These are phyloP conservation scores for Thermothielavioides terrestris DNA, from an alignment of 495 filamentous ascomycete genomes.

Conservation along the genomic window DNA sequence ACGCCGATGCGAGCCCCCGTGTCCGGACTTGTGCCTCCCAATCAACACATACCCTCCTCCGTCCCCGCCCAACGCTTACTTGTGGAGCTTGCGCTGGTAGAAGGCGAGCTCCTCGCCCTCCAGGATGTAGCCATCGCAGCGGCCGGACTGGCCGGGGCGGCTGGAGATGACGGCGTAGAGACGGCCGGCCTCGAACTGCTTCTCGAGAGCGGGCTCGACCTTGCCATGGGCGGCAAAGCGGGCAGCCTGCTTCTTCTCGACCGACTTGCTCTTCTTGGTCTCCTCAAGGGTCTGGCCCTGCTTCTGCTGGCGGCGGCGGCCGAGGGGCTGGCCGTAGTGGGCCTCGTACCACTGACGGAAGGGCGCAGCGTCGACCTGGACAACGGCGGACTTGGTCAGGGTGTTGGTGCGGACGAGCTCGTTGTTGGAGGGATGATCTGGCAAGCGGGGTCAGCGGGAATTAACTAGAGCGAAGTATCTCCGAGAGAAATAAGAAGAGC, in stretches of 20 bases:
- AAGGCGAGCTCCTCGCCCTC: slow-evolving; percentile 99
- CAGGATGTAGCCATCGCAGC: slow-evolving; percentile 92
- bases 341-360: slow-evolving; percentile 99
- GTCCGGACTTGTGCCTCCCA: slow-evolving; percentile 8
- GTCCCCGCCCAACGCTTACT: slow-evolving; percentile 49
- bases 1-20: slow-evolving; percentile 22
- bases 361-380: slow-evolving; percentile 96
- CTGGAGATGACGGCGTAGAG: slow-evolving; percentile 85
- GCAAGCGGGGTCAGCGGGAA: background rate
- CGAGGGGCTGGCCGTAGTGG: slow-evolving; percentile 87
- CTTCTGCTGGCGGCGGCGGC: slow-evolving; percentile 84
- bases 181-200: slow-evolving; percentile 98
- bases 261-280: slow-evolving; percentile 79
- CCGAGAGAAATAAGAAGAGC: background rate
- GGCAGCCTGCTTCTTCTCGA: slow-evolving; percentile 90
- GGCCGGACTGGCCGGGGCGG: slow-evolving; percentile 92
- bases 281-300: slow-evolving; percentile 53
- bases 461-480: background rate
- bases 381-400: slow-evolving; percentile 95
- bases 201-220: slow-evolving; percentile 85
- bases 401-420: slow-evolving; percentile 99
- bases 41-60: background rate
- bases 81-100: slow-evolving; percentile 97
- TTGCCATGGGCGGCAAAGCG: slow-evolving; percentile 76
- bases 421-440: slow-evolving; percentile 97